phyloP scores from a whole-genome alignment of 371 early-diverging fungal genomes.

The Globomyces sp. region DNA sequence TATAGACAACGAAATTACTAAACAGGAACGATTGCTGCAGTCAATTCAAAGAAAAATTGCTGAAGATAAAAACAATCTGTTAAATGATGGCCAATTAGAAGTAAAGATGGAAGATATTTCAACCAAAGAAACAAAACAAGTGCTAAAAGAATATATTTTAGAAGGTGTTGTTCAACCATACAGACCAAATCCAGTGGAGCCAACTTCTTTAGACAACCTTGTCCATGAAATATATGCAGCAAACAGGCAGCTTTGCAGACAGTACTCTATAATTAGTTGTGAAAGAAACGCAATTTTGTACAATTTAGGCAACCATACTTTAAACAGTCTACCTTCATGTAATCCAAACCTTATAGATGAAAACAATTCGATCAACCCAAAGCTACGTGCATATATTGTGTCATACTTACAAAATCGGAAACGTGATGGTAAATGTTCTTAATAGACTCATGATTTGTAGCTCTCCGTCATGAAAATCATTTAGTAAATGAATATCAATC shows the following conservation, averaged over 20 bases:
- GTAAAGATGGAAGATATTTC: background rate
- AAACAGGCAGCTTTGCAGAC: slow-evolving; percentile 15
- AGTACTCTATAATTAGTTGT: background rate
- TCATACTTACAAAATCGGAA: background rate
- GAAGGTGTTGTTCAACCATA: background rate
- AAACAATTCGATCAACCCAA: background rate
- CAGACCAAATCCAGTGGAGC: background rate
- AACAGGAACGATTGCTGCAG: slow-evolving; percentile 20
- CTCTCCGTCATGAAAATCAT: no score
- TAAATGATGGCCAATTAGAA: background rate
- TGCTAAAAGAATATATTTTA: no score
- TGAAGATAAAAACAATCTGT: slow-evolving; percentile 10
- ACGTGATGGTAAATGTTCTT: background rate
- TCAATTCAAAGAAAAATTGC: slow-evolving; percentile 14
- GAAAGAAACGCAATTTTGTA: background rate
- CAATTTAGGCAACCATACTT: background rate
- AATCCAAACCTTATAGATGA: background rate
- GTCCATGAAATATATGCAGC: slow-evolving; percentile 7
- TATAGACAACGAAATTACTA: slow-evolving; percentile 28
- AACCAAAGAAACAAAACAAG: no score
- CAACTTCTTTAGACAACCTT: background rate
- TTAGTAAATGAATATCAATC: no score
- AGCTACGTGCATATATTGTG: background rate
- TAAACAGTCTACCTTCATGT: background rate
- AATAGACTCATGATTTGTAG: no score